A percentile compares a stretch with the other conserved stretches of the same genome.
phyloP scores from a whole-genome alignment of 2,329 filamentous ascomycete species.

The Alternaria sp. region DNA sequence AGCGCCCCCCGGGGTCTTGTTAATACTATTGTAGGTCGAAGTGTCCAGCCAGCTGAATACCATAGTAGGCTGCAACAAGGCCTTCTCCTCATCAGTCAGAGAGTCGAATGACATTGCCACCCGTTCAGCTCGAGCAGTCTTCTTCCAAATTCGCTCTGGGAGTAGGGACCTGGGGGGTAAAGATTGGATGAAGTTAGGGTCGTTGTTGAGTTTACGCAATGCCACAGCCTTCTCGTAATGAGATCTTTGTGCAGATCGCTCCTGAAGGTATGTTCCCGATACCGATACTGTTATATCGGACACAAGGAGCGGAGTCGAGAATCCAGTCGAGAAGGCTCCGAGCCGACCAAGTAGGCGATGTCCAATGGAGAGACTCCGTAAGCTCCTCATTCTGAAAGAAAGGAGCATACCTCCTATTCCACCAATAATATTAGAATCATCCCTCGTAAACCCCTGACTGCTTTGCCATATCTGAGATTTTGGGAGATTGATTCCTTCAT shows the following conservation, averaged over 20 bases:
- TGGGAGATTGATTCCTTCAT: not conserved
- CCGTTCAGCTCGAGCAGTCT: not conserved
- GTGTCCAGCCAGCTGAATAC: not conserved
- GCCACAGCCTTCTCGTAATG: not conserved
- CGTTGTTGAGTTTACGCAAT: not conserved
- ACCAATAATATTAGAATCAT: not conserved
- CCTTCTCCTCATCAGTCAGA: not conserved
- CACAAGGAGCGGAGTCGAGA: not conserved
- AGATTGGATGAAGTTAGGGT: not conserved
- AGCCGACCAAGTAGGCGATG: not conserved
- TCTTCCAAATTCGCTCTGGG: not conserved
- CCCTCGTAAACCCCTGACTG: not conserved
- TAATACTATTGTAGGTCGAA: not conserved
- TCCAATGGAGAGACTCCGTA: not conserved
- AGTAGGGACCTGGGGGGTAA: not conserved
- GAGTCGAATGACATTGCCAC: not conserved
- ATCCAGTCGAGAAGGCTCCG: not conserved
- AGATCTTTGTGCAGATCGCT: not conserved
- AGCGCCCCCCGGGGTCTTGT: not conserved
- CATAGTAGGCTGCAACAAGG: not conserved
- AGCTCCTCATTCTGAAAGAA: not conserved
- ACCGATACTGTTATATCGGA: not conserved
- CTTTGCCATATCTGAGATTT: not conserved
- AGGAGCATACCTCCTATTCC: not conserved
- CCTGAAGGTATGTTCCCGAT: not conserved